Evolutionary conservation across 2,329 filamentous ascomycete genomes (phyloP), one percentile per base, ranked within the genome.

Genomic region (Colletotrichum tanaceti): DNA sequence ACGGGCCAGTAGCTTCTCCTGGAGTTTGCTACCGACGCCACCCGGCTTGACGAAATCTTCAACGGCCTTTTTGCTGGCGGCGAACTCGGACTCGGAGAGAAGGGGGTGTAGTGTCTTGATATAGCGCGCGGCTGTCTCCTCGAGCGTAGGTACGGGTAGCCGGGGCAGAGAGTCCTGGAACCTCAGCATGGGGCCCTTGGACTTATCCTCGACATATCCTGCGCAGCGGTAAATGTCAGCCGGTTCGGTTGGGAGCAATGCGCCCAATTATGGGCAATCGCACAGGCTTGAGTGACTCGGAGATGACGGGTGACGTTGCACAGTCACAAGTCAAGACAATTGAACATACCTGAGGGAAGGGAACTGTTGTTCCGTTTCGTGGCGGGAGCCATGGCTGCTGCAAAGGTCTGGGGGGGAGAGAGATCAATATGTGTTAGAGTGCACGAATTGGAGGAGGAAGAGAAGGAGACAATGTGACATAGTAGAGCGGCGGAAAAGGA

Each of bases 1-100:
- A 71, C 90, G 89, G 67, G 92, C 93, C 59, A 95, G 75, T 72
- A 99, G 86, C 79, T 95, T 92, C 78, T 97, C 91, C 83, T 99
- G 96, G 50, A 99, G 89, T 75, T 89, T 89, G 78, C 91, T 87
- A 70, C 95, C 96, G 59, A 90, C 85, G 46, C 94, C 93, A 65
- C 93, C 93, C n/a, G 95, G 93, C 73, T 90, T 90, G 73, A 97
- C 84, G 80, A 99, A 98, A 7, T 94, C 93, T 70, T 93, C 86
- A 43, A 99, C 94, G 39, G 93, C 94, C 77, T 92, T 91, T 78
- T 92, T 91, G 77, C 91, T 94, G 68, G 84, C 82, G 74, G 90
- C 89, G 74, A 89, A 90, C 79, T 96, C 93, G 73, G 82, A 79
- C 44, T 86, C 79, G 49, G 87, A 90, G 70, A 95, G 86, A 43